Conservation (phyloP, 257 asterid genomes). For the Solanum ahanhuiri region DNA sequence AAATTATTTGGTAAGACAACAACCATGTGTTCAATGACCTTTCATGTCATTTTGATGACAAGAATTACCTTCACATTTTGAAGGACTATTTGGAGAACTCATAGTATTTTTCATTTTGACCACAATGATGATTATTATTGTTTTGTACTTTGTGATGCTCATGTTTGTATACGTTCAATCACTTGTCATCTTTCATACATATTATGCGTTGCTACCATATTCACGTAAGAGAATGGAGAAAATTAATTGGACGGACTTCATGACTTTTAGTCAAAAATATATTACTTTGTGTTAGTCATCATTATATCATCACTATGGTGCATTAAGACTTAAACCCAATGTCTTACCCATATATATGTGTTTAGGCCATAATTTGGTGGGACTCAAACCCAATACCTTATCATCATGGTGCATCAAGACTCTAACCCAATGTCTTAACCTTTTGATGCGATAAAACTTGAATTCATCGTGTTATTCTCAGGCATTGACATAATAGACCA, state of each 20-base stretch:
- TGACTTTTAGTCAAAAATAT: not conserved
- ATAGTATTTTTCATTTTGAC: too few species aligned
- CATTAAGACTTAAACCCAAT: not conserved
- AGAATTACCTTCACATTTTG: not conserved
- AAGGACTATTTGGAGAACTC: not conserved
- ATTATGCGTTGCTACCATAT: not conserved
- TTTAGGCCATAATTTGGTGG: not conserved
- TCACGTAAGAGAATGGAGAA: not conserved
- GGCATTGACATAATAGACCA: not conserved
- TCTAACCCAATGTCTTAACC: not conserved
- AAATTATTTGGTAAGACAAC: not conserved
- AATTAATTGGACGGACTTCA: not conserved
- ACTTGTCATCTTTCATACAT: not conserved
- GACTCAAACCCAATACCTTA: not conserved
- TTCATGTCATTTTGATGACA: not conserved
- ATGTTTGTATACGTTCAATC: not conserved
- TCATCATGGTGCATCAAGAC: not conserved
- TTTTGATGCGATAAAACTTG: not conserved
- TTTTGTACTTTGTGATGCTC: not conserved
- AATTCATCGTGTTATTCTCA: too few species aligned
- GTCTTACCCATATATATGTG: not conserved
- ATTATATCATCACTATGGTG: not conserved
- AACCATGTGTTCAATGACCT: not conserved
- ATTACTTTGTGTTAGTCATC: not conserved
- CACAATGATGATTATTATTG: not conserved